Evolutionary conservation across 139 green algal genomes (phyloP).

Genomic region (Micractinium conductrix): DNA sequence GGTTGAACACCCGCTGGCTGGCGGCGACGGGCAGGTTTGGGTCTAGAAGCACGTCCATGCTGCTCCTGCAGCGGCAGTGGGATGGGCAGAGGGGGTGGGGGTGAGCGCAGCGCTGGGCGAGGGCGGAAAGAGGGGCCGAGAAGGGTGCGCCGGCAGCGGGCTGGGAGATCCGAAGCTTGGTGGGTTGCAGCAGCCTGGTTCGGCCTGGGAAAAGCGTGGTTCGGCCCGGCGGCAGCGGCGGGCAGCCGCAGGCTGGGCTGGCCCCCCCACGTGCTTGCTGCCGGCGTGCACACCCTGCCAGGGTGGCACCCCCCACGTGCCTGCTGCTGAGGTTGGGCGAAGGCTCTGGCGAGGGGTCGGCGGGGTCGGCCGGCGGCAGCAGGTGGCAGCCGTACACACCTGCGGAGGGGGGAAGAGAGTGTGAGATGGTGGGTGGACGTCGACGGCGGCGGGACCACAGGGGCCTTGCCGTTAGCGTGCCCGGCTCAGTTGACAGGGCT

Average conservation of each 20-base stretch:
- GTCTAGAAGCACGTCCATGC: slow-evolving; percentile 28
- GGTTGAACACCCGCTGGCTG: no score
- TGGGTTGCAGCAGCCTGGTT: no score
- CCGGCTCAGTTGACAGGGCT: no score
- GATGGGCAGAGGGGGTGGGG: neutral
- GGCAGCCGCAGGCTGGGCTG: neutral
- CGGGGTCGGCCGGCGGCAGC: neutral
- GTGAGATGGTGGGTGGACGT: no score
- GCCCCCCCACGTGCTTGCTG: no score
- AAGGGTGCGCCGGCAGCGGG: no score
- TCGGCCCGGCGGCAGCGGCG: neutral
- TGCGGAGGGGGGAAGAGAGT: neutral
- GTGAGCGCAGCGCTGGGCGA: neutral
- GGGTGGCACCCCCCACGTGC: neutral
- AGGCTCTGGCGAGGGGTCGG: neutral
- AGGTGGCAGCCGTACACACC: slow-evolving; percentile 29
- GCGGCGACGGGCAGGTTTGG: neutral
- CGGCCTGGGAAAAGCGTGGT: no score
- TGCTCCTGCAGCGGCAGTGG: neutral
- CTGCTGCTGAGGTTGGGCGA: slow-evolving; percentile 17
- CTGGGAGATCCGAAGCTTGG: no score
- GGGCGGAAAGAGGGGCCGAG: neutral
- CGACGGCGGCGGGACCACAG: no score
- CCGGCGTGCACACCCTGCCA: no score
- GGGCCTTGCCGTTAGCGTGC: no score